A percentile compares a stretch with the other conserved stretches of the same genome.
Evolutionary conservation across 352 stramenopile species (phyloP).

Genomic region (Peronospora tabacina): DNA sequence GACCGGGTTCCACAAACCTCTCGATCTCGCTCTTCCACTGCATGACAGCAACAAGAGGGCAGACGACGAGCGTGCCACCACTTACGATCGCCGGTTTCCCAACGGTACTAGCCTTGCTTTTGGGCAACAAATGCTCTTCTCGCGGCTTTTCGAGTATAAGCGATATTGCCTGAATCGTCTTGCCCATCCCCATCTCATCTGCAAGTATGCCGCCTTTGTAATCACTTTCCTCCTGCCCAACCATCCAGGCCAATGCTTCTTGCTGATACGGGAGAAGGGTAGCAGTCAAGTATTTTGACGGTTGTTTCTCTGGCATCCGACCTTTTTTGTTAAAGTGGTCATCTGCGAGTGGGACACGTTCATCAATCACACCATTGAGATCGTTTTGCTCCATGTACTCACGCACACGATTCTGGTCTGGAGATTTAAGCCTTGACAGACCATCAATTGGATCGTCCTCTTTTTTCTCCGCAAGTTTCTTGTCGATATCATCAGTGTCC

Average conservation of each 20-base stretch:
- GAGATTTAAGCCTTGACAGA: conserved; percentile 28
- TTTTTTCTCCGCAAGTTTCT: conserved; percentile 8
- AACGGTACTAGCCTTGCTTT: conserved; percentile 16
- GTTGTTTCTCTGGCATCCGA: conserved; percentile 58
- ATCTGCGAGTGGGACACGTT: conserved; percentile 56
- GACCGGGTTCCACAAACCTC: conserved; percentile 87
- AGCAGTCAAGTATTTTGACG: conserved; percentile 71
- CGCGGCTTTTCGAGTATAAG: conserved; percentile 90
- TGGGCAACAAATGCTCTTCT: conserved; percentile 8
- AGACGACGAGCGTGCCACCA: conserved; percentile 94
- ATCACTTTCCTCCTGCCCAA: conserved; percentile 83
- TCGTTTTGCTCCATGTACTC: conserved; percentile 59
- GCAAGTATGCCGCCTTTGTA: conserved; percentile 94
- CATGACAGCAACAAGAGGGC: conserved; percentile 93
- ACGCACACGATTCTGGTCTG: conserved; percentile 42
- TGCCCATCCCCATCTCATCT: conserved; percentile 98
- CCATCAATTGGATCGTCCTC: conserved; percentile 41
- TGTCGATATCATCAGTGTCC: conserved; percentile 10
- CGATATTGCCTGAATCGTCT: conserved; percentile 96
- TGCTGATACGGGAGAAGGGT: conserved; percentile 97
- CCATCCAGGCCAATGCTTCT: conserved; percentile 95
- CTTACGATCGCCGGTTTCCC: conserved; percentile 13
- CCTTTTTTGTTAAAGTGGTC: conserved; percentile 68
- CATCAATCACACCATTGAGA: conserved; percentile 44
- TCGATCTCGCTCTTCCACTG: conserved; percentile 91